Base-by-base conservation (phyloP, 805 yeast genomes). In the Candida chilensis region DNA sequence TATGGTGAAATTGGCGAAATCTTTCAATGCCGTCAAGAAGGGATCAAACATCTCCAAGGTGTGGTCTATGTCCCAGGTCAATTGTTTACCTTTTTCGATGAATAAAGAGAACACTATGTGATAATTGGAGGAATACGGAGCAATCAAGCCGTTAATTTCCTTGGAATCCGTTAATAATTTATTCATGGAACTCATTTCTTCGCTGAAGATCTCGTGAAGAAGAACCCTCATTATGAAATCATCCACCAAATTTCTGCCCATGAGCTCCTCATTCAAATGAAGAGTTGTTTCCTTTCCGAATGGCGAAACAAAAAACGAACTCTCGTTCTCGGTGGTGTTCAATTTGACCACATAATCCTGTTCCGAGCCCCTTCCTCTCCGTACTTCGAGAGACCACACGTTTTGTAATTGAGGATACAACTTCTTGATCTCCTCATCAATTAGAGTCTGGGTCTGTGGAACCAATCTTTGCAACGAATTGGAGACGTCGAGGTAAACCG, bases 61-160 rank as follows among this genome's bases (percentile, higher is more conserved):
- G 1, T 53, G 35, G 10, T 70, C 76, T 27, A 84, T 72, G 20
- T 82, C 84, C 96, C 96, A 90, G 3, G 62, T 61, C 6, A 84
- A 58, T 3, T 78, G 74, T 12, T 60, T 53, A 1, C 82, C 81
- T 37, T 73, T 76, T 29, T 92, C 95, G 16, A 74, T 70, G 30
- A 88, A 56, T 33, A 88, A 59, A 15, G 86, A 78, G 36, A 87
- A 67, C 3, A 87, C 77, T n/a, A 90, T 43, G 45, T 85, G 92
- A 38, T 80, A 77, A 20, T 69, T 57, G 4, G 90, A 78, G 2
- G 81, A 57, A 44, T 71, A 78, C 1, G 75, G 69, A 18, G 75
- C 51, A n/a, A 61, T 67, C 28, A 65, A 40, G 22, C 57, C 53
- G 9, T 50, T 44, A 8, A 47, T 50, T 3, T 46, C 35, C 10